Evolutionary conservation across 192 early-diverging fungal species (phyloP), one percentile per base, ranked within the genome.

Genomic region (Mortierella antarctica): DNA sequence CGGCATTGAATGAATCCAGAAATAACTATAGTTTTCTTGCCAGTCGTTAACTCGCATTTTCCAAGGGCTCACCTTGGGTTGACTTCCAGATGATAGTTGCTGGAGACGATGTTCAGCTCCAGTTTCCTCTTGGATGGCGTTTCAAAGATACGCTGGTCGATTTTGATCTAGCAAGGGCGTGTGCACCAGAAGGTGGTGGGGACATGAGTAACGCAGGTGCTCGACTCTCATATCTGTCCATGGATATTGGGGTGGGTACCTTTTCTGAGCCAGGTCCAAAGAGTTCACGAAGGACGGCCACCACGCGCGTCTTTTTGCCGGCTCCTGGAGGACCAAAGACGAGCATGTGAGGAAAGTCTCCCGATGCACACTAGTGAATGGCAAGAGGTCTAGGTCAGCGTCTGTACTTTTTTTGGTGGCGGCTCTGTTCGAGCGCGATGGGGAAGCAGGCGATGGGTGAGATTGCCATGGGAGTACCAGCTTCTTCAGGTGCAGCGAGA

Each of bases 71-170:
- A 94, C 94, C 93, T 95, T 66, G 98, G 98, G 53, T 97, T 97
- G 57, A 99, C 84, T 81, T 99, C 98, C 62, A 99, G 83, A 85
- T 99, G 98, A 81, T 94, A 97, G 78, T 96, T 99, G 86, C 96
- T 97, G 8, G 92, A 90, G 1, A 97, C 92, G 48, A 98, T 82
- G 65, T 92, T 94, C 63, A 98, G 87, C 20, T 96, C 93, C 40
- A 98, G 65, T 85, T 98, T 99, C 67, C 89, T 88, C 61, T 91
- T 90, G 20, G 93, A 94, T 4, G 95, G 92, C 4, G 96, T 97
- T 41, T 88, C 84, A 83, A 97, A 97, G 31, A 87, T 84, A 21
- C 95, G 90, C 63, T 93, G 85, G 82, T 97, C 96, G 56, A 97
- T 91, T 85, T 97, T 97, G 68, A 99, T 86, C 93, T 95, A 77